A percentile compares a stretch with the other conserved stretches of the same genome.
Evolutionary conservation across 2,329 filamentous ascomycete genomes (phyloP).

Genomic region (Pseudogymnoascus verrucosus): DNA sequence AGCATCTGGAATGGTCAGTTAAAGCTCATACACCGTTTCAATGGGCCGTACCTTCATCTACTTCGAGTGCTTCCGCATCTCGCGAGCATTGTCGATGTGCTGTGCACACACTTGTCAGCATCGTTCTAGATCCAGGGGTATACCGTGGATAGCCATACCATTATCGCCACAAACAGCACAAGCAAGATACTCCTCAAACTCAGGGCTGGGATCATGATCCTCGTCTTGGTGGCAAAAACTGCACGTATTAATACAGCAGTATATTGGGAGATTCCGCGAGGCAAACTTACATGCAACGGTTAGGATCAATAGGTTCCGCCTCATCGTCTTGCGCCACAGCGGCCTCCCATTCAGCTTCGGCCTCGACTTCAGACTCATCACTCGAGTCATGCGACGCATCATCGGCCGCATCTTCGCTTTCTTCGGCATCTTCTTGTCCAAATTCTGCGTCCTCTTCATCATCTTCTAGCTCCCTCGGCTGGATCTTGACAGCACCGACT

Average conservation of each 20-base stretch:
- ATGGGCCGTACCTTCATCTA: conserved; percentile 52
- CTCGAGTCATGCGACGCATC: conserved; percentile 25
- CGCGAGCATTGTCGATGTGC: conserved; percentile 88
- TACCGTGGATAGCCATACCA: not conserved
- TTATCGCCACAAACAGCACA: conserved; percentile 17
- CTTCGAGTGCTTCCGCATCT: conserved; percentile 54
- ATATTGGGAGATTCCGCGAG: conserved; percentile 14
- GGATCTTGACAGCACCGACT: conserved; percentile 29
- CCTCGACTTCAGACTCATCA: conserved; percentile 47
- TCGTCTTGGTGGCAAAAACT: conserved; percentile 80
- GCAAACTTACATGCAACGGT: conserved; percentile 55
- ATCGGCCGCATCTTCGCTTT: conserved; percentile 22
- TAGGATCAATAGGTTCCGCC: conserved; percentile 42
- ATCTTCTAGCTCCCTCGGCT: conserved; percentile 24
- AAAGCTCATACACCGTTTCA: conserved; percentile 11
- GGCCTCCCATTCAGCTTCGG: conserved; percentile 45
- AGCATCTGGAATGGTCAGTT: conserved; percentile 28
- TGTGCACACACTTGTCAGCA: conserved; percentile 40
- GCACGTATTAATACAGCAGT: conserved; percentile 29
- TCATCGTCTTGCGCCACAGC: conserved; percentile 49
- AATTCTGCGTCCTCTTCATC: conserved; percentile 33
- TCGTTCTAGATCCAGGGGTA: conserved; percentile 14
- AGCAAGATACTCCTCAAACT: conserved; percentile 70
- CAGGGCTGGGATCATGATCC: conserved; percentile 72
- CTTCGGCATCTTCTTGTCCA: conserved; percentile 23